These are phyloP conservation scores for Podaxis pistillaris DNA, from an alignment of 768 basidiomycete genomes.

Conservation along the genomic window DNA sequence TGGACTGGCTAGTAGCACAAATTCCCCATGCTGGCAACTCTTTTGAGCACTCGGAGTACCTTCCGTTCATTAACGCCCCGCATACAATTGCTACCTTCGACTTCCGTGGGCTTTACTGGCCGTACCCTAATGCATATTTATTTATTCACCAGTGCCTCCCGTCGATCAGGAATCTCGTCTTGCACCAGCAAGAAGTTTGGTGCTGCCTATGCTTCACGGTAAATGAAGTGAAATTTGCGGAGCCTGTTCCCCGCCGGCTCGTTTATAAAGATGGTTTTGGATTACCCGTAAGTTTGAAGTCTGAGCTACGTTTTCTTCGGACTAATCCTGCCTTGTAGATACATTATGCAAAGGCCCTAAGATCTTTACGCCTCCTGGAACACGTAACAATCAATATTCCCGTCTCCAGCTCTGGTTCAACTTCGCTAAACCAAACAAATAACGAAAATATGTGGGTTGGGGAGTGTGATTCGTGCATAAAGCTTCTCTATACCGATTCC, in stretches of 20 bases:
- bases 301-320: not conserved
- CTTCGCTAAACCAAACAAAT: not conserved
- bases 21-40: not conserved
- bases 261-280: constrained; percentile 4
- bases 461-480: constrained; percentile 9
- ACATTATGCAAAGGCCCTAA: constrained; percentile 9
- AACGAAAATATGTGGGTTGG: constrained; percentile 9
- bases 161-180: not conserved
- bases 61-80: not conserved
- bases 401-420: not conserved
- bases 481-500: not conserved
- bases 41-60: not conserved
- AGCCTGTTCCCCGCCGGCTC: not conserved
- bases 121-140: not conserved
- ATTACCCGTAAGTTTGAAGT: not conserved
- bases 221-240: not conserved
- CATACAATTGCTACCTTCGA: not conserved
- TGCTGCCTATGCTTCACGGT: constrained; percentile 10
- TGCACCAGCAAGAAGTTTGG: constrained; percentile 1
- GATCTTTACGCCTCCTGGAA: not conserved
- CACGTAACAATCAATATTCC: not conserved
- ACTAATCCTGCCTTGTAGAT: not conserved
- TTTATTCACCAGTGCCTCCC: not conserved
- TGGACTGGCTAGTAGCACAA: not conserved
- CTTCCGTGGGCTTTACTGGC: not conserved